Evolutionary conservation across 2,329 filamentous ascomycete genomes (phyloP), one percentile per base, ranked within the genome.

Genomic region (Cladosporium sp.): DNA sequence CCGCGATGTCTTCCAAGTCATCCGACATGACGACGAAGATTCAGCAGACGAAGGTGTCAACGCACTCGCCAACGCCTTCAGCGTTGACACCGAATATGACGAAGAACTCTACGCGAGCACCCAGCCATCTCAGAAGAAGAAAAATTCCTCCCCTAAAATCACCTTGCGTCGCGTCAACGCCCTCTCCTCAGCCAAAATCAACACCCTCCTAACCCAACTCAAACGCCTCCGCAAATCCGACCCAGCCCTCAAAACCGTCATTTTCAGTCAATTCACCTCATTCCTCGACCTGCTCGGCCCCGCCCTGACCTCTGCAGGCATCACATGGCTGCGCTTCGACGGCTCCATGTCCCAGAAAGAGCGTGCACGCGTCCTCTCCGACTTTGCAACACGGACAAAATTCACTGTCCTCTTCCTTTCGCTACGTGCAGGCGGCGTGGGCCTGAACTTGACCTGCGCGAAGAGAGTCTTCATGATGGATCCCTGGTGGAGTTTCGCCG

Each of bases 391-490:
- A 0, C 69, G 33, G 51, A 62, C 55, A 2, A 81, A 78, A 42
- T 88, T 88, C 19, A 80, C 79, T 2, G 80, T 98, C 1, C 73
- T 98, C 3, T 75, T 98, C 1, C 79, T 98, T 45, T 92, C 85
- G 59, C 74, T 98, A 50, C 80, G 89, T 16, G 93, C 94, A 0
- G 93, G 94, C 4, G 94, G 93, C 19, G 93, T 98, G 0, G 93
- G 93, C 0, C 75, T 98, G 38, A 98, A 98, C 64, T 70, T 98
- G 54, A 97, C 92, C 0, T 84, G 84, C 57, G 93, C 93, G 5
- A 88, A 85, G 56, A 77, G 88, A 48, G 94, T 98, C 4, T 98
- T 86, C 72, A 94, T 98, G 87, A 97, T 98, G 93, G 93, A 98
- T 68, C 93, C 93, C 0, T 98, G 93, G 93, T 98, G 93, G 93